These are phyloP conservation scores for Penicillium palitans DNA, from an alignment of 2,329 filamentous ascomycete genomes.

Conservation along the genomic window DNA sequence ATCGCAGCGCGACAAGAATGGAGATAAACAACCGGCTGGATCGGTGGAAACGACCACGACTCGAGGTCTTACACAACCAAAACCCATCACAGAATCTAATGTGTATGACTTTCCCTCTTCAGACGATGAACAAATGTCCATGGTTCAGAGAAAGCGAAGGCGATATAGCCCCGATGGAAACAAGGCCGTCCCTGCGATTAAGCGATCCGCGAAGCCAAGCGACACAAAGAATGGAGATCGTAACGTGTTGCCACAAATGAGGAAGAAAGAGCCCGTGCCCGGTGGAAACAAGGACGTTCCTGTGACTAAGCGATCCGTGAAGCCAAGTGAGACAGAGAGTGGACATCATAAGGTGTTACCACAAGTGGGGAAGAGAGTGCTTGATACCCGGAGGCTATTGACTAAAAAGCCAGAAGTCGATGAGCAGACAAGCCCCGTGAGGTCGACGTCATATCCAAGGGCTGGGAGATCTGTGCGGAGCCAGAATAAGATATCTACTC, in stretches of 20 bases:
- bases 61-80: not conserved
- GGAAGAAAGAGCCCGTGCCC: not conserved
- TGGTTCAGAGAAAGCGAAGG: constrained; percentile 24
- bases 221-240: not conserved
- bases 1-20: constrained; percentile 4
- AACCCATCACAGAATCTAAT: constrained; percentile 7
- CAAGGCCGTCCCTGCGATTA: not conserved
- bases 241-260: not conserved
- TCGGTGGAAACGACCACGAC: not conserved
- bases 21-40: constrained; percentile 5
- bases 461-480: not conserved
- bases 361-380: not conserved
- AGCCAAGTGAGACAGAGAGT: not conserved
- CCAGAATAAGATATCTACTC: not conserved
- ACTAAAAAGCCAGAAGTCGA: not conserved
- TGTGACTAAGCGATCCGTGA: not conserved
- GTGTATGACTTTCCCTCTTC: constrained; percentile 33
- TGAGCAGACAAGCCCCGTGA: not conserved
- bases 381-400: not conserved
- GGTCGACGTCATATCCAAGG: not conserved
- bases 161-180: constrained; percentile 9
- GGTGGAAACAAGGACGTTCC: not conserved
- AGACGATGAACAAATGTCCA: constrained; percentile 25
- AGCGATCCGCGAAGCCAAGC: not conserved
- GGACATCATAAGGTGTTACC: not conserved